These are phyloP conservation scores for Symbiotaphrina buchneri DNA, from an alignment of 495 filamentous ascomycete species.

Conservation along the genomic window DNA sequence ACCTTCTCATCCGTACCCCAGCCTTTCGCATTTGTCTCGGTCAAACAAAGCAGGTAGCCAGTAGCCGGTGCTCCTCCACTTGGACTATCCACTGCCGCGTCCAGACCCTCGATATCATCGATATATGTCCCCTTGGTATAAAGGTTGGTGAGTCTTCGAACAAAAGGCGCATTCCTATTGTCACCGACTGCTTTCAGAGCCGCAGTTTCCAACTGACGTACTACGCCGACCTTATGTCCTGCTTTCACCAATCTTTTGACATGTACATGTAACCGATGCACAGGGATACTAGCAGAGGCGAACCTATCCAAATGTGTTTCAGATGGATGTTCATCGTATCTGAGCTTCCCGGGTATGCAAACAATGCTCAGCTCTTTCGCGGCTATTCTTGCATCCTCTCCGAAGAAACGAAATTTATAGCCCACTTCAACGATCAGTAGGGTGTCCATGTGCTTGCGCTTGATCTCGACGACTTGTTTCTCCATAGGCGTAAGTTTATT, in stretches of 20 bases:
- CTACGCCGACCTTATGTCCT: conserved; percentile 89
- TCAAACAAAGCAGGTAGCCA: conserved; percentile 83
- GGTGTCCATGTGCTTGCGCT: conserved; percentile 75
- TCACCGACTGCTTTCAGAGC: conserved; percentile 90
- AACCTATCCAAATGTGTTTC: conserved; percentile 88
- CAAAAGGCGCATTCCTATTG: conserved; percentile 83
- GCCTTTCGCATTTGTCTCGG: conserved; percentile 68
- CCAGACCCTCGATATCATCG: conserved; percentile 74
- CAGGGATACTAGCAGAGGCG: conserved; percentile 86
- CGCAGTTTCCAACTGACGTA: conserved; percentile 94
- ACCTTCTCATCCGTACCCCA: conserved; percentile 84
- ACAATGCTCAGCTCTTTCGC: conserved; percentile 86
- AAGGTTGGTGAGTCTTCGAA: conserved; percentile 80
- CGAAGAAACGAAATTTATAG: conserved; percentile 95
- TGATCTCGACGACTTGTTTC: conserved; percentile 80
- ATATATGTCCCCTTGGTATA: conserved; percentile 99
- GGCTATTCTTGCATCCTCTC: conserved; percentile 83
- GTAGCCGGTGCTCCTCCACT: conserved; percentile 44
- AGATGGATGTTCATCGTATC: conserved; percentile 88
- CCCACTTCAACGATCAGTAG: conserved; percentile 82
- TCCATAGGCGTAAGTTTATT: conserved; percentile 87
- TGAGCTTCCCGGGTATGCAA: conserved; percentile 86
- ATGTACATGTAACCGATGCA: conserved; percentile 81
- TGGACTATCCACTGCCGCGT: conserved; percentile 16
- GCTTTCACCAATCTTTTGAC: conserved; percentile 83